These are phyloP conservation scores for Coix lacrymajobi DNA, from an alignment of 176 grass and related monocot genomes.

Conservation along the genomic window DNA sequence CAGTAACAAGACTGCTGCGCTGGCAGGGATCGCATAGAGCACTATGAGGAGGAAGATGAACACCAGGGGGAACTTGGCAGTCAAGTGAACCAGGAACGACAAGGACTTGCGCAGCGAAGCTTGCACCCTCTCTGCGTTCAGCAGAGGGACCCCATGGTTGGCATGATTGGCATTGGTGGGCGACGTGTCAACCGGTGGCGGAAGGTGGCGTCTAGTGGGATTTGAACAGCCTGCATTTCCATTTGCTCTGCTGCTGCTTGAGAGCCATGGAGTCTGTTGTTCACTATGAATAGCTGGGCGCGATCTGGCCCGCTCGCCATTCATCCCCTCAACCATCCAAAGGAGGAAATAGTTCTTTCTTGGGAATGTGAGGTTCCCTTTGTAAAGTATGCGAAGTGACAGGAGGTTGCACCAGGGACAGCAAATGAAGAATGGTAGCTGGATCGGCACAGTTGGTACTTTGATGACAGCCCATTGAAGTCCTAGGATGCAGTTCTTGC, in stretches of 20 bases:
- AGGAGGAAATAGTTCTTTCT: conserved; percentile 84
- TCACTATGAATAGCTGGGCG: conserved; percentile 20
- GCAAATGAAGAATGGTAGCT: conserved; percentile 68
- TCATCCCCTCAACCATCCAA: conserved; percentile 91
- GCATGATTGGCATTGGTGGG: neutral
- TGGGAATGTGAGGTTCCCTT: conserved; percentile 69
- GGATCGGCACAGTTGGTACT: conserved; percentile 56
- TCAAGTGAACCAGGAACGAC: conserved; percentile 60
- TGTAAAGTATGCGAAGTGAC: conserved; percentile 66
- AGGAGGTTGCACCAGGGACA: conserved; percentile 77
- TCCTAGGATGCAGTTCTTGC: conserved; percentile 80
- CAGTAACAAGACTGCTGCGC: conserved; percentile 49
- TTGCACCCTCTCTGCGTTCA: conserved; percentile 54
- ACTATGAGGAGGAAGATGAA: conserved; percentile 84
- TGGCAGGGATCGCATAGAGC: conserved; percentile 78
- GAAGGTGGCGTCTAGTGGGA: conserved; percentile 13
- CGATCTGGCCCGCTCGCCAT: conserved; percentile 48
- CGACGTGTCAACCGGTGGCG: conserved; percentile 3
- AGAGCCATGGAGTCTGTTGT: conserved; percentile 20
- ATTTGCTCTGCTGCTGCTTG: conserved; percentile 21
- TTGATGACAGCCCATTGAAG: conserved; percentile 78
- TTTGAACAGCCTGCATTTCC: conserved; percentile 28
- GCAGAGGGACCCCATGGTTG: conserved; percentile 18
- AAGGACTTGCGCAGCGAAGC: conserved; percentile 55
- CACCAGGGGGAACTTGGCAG: conserved; percentile 63